phyloP scores from a whole-genome alignment of 2,329 filamentous ascomycete species.

The Cercospora zeae-maydis region DNA sequence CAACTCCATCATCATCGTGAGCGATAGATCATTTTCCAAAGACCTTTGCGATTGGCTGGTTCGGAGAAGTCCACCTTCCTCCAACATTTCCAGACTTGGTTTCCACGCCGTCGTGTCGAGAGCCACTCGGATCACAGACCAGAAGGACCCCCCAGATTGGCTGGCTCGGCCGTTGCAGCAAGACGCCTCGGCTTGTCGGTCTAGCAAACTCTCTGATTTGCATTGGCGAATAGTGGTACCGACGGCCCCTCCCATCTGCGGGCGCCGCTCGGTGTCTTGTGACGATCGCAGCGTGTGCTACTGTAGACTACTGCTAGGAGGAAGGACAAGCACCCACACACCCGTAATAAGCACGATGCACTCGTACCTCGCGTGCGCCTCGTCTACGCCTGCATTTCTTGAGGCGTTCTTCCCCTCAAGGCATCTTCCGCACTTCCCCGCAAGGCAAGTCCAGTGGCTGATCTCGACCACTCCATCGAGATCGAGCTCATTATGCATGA shows the following conservation, averaged over 20 bases:
- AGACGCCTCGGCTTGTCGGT: background rate
- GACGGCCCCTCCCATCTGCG: background rate
- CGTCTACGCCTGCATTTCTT: background rate
- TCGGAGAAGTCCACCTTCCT: constrained; percentile 2
- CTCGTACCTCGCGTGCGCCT: constrained; percentile 9
- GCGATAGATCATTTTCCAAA: background rate
- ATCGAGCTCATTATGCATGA: background rate
- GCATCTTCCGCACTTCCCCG: constrained; percentile 1
- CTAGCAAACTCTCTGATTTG: background rate
- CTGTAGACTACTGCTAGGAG: too few relatives aligned
- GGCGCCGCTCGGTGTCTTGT: background rate
- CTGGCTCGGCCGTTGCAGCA: background rate
- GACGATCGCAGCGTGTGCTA: background rate
- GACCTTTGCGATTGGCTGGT: constrained; percentile 1
- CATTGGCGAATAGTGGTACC: background rate
- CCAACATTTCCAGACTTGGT: background rate
- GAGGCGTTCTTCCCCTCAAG: background rate
- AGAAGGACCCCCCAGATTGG: background rate
- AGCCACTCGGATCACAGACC: background rate
- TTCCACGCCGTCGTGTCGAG: background rate
- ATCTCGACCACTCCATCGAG: background rate
- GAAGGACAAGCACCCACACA: background rate
- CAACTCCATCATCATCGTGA: background rate
- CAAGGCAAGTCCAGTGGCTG: background rate
- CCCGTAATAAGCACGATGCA: background rate